Conservation (phyloP, 352 stramenopile genomes). For the Pythium pectinolyticum region DNA sequence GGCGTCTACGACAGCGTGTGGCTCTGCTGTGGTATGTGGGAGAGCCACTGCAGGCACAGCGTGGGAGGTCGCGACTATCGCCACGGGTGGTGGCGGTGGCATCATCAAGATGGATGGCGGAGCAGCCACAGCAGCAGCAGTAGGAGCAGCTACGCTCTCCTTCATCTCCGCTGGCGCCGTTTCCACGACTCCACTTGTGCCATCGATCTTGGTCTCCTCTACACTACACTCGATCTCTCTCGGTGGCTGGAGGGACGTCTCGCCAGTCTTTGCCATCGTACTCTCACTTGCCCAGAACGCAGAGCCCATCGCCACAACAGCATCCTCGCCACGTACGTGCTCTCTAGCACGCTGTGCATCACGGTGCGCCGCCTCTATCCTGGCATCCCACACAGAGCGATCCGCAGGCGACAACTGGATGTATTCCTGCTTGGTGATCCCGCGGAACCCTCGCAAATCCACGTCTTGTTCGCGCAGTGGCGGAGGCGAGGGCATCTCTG, state of each 20-base stretch:
- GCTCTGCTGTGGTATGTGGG: background rate
- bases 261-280: too few species aligned
- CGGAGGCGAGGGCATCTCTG: slow-evolving; percentile 27
- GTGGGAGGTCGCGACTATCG: background rate
- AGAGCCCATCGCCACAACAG: slow-evolving; percentile 40
- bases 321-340: slow-evolving; percentile 47
- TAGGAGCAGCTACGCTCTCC: too few species aligned
- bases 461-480: slow-evolving; percentile 28
- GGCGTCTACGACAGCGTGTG: too few species aligned
- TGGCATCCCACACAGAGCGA: slow-evolving; percentile 53
- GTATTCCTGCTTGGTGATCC: slow-evolving; percentile 70
- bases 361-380: slow-evolving; percentile 52
- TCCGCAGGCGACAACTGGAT: slow-evolving; percentile 41
- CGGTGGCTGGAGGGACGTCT: too few species aligned
- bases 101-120: background rate
- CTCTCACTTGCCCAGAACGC: slow-evolving; percentile 53
- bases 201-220: too few species aligned
- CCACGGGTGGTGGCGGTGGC: background rate
- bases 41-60: background rate
- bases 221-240: too few species aligned
- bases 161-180: too few species aligned
- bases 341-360: slow-evolving; percentile 39
- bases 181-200: too few species aligned
- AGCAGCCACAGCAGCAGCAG: too few species aligned
- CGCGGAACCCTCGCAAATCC: slow-evolving; percentile 54